phyloP scores from a whole-genome alignment of 2,329 filamentous ascomycete species.

The Fusarium palustre region DNA sequence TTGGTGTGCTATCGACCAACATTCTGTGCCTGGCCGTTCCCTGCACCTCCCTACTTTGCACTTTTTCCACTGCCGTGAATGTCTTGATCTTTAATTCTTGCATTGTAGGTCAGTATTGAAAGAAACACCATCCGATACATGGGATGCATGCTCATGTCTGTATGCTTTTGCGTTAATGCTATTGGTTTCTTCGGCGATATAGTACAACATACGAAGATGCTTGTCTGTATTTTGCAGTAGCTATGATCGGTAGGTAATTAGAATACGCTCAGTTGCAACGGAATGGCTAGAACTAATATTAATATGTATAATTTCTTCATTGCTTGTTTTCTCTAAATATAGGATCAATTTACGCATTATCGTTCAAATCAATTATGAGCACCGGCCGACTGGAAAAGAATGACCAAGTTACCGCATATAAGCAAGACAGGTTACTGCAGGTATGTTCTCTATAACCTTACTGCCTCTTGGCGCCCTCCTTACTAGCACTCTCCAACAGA shows the following conservation, averaged over 20 bases:
- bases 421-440: background rate
- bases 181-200: background rate
- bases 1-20: slow-evolving; percentile 26
- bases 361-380: background rate
- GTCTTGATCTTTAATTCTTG: background rate
- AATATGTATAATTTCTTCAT: background rate
- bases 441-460: background rate
- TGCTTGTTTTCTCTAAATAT: background rate
- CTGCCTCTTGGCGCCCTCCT: background rate
- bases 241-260: background rate
- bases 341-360: background rate
- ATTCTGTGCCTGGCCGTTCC: slow-evolving; percentile 33
- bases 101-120: background rate
- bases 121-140: background rate
- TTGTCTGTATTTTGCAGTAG: background rate
- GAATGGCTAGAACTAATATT: background rate
- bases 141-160: background rate
- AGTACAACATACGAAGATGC: background rate
- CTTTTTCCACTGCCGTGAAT: slow-evolving; percentile 10
- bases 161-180: background rate
- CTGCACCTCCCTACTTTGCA: slow-evolving; percentile 5
- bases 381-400: background rate
- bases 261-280: background rate
- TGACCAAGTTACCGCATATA: background rate
- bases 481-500: background rate